A percentile compares a stretch with the other conserved stretches of the same genome.
phyloP scores from a whole-genome alignment of 306 rosid genomes.

The Hylodesmum podocarpum region DNA sequence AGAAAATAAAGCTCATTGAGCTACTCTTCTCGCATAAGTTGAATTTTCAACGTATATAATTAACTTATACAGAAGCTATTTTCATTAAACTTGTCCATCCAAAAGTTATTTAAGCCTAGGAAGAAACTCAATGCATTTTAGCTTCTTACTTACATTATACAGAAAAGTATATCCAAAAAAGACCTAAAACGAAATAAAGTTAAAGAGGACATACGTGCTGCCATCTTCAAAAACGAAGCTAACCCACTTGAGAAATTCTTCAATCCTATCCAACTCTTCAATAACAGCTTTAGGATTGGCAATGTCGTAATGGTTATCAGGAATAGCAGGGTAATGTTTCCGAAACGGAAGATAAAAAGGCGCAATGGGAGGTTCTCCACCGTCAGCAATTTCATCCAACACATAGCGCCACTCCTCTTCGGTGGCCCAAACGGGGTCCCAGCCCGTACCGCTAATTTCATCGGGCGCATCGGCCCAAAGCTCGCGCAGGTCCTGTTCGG shows the following conservation, averaged over 20 bases:
- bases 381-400: slow-evolving; percentile 38
- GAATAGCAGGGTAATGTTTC: slow-evolving; percentile 60
- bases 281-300: slow-evolving; percentile 54
- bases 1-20: too few species aligned
- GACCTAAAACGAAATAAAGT: too few species aligned
- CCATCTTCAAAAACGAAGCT: slow-evolving; percentile 88
- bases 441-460: slow-evolving; percentile 60
- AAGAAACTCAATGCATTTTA: too few species aligned
- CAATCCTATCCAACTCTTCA: slow-evolving; percentile 92
- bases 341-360: slow-evolving; percentile 83
- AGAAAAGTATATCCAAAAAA: too few species aligned
- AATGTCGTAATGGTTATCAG: slow-evolving; percentile 54
- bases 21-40: too few species aligned
- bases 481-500: slow-evolving; percentile 74
- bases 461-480: slow-evolving; percentile 68
- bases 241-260: slow-evolving; percentile 91
- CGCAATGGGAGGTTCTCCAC: slow-evolving; percentile 63
- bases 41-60: too few species aligned
- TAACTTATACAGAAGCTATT: too few species aligned
- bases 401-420: slow-evolving; percentile 65
- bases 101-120: too few species aligned
- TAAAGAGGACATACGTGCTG: slow-evolving; percentile 87
- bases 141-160: too few species aligned
- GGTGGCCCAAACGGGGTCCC: slow-evolving; percentile 80
- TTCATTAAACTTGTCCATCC: too few species aligned